Conservation (phyloP, 2,329 filamentous ascomycete genomes). For the Neospermospora avenae region DNA sequence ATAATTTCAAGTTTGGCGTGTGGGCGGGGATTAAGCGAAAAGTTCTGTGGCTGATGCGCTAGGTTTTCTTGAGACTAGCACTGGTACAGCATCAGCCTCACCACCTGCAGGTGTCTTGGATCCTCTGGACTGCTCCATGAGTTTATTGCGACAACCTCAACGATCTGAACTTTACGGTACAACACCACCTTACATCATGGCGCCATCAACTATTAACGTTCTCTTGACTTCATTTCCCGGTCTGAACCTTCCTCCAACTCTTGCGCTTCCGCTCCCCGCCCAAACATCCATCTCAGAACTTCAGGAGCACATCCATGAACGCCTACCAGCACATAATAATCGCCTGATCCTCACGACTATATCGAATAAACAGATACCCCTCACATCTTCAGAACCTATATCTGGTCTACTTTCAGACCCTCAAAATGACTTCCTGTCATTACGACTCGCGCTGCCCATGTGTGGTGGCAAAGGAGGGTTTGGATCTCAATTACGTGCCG, state of each 20-base stretch:
- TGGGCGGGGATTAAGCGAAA: neutral
- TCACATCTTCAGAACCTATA: constrained; percentile 52
- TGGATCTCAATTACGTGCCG: constrained; percentile 92
- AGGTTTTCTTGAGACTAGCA: neutral
- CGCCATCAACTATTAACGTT: constrained; percentile 65
- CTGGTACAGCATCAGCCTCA: neutral
- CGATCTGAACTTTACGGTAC: neutral
- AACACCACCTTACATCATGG: constrained; percentile 44
- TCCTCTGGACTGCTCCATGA: neutral
- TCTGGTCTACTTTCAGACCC: constrained; percentile 56
- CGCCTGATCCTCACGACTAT: constrained; percentile 78
- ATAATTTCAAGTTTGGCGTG: neutral
- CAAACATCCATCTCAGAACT: constrained; percentile 66
- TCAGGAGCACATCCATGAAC: constrained; percentile 58
- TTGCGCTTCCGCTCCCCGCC: constrained; percentile 69
- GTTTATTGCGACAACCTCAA: neutral
- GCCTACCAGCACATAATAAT: constrained; percentile 53
- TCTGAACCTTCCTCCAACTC: constrained; percentile 75
- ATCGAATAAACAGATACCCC: constrained; percentile 66
- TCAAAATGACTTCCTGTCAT: constrained; percentile 69
- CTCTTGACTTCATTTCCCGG: constrained; percentile 83
- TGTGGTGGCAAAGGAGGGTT: constrained; percentile 97
- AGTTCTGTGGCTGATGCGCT: constrained; percentile 12
- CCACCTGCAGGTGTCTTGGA: neutral
- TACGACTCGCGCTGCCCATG: constrained; percentile 75